These are phyloP conservation scores for Shiraia bambusicola DNA, from an alignment of 2,329 filamentous ascomycete genomes.

Conservation along the genomic window DNA sequence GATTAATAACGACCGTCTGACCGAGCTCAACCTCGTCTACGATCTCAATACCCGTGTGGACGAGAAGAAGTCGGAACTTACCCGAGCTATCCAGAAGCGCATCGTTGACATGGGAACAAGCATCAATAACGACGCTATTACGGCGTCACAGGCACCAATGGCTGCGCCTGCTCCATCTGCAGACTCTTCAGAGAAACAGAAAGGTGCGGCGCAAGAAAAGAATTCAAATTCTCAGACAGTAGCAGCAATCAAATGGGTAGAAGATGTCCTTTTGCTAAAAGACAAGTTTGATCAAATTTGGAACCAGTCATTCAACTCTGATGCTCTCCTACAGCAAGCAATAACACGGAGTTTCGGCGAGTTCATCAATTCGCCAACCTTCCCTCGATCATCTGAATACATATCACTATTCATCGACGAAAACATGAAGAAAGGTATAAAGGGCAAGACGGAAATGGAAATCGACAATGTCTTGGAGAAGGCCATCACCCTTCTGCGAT, in stretches of 20 bases:
- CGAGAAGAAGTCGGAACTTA: conserved; percentile 68
- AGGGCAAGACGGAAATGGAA: conserved; percentile 87
- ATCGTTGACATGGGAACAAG: conserved; percentile 79
- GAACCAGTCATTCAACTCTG: conserved; percentile 69
- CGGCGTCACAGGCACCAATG: conserved; percentile 58
- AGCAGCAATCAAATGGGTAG: conserved; percentile 91
- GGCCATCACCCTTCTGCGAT: conserved; percentile 82
- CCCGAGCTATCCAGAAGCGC: conserved; percentile 68
- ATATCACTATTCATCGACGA: conserved; percentile 97
- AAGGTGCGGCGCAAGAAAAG: conserved; percentile 48
- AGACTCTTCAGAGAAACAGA: conserved; percentile 56
- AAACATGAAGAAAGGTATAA: conserved; percentile 89
- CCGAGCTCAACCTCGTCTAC: conserved; percentile 80
- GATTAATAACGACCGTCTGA: conserved; percentile 83
- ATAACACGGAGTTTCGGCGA: conserved; percentile 85
- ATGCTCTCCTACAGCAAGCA: conserved; percentile 76
- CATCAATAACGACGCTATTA: conserved; percentile 69
- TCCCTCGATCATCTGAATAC: conserved; percentile 81
- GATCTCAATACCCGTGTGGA: conserved; percentile 78
- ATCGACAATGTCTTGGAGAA: conserved; percentile 84
- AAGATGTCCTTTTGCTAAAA: conserved; percentile 83
- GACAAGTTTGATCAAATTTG: conserved; percentile 85
- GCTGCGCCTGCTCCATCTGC: conserved; percentile 32
- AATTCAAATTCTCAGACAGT: conserved; percentile 74
- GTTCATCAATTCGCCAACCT: conserved; percentile 78